phyloP scores from a whole-genome alignment of 2,329 filamentous ascomycete species.

The Teratosphaeria destructans region DNA sequence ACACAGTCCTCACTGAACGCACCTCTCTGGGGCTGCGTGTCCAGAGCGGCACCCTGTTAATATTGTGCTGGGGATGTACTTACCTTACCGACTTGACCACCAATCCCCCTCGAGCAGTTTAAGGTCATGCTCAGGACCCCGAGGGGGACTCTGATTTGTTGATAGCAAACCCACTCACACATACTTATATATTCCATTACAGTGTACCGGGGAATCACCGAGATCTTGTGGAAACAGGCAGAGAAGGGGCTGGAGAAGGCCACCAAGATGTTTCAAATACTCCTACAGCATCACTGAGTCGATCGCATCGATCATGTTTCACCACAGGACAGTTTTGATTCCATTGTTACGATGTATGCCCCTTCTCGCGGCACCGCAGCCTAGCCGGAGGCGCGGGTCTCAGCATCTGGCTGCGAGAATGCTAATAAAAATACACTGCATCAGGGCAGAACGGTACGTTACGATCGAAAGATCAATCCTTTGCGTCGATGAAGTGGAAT shows the following conservation, averaged over 20 bases:
- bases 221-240: not conserved
- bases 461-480: too few species aligned
- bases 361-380: not conserved
- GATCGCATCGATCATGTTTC: not conserved
- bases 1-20: not conserved
- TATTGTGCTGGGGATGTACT: not conserved
- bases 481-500: too few species aligned
- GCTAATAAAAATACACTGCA: too few species aligned
- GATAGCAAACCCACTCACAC: not conserved
- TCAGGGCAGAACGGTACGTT: too few species aligned
- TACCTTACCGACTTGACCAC: not conserved
- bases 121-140: not conserved
- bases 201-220: not conserved
- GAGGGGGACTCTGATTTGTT: not conserved
- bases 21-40: not conserved
- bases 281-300: not conserved
- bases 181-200: not conserved
- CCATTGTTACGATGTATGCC: not conserved
- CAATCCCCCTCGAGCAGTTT: not conserved
- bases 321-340: not conserved
- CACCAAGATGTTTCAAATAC: not conserved
- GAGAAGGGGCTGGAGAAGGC: not conserved
- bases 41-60: not conserved
- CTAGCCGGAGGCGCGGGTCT: not conserved
- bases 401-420: too few species aligned